phyloP scores from a whole-genome alignment of 148 eudicot species.

The Vaccinium myrtillus region DNA sequence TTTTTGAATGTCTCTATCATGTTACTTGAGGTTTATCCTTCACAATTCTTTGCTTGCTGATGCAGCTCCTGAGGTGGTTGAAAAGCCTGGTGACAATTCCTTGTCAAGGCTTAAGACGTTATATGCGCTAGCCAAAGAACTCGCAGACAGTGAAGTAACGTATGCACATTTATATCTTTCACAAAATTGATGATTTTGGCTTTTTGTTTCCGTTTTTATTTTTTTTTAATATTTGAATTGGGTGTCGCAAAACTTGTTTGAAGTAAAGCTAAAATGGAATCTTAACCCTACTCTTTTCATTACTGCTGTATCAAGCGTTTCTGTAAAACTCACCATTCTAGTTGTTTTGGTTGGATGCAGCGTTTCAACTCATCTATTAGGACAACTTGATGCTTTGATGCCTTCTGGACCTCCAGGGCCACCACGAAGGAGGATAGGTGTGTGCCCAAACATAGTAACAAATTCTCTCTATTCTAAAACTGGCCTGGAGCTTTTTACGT shows the following conservation, averaged over 20 bases:
- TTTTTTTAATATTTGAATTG: background rate
- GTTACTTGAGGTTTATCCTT: background rate
- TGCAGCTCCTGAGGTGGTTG: conserved; percentile 92
- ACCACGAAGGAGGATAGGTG: conserved; percentile 76
- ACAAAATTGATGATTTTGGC: background rate
- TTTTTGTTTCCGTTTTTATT: background rate
- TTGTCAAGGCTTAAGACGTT: conserved; percentile 58
- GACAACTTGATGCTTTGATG: conserved; percentile 62
- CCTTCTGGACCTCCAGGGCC: conserved; percentile 73
- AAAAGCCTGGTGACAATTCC: conserved; percentile 87
- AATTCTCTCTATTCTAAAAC: background rate
- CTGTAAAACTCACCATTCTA: background rate
- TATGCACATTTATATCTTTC: conserved; percentile 27
- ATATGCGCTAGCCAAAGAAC: conserved; percentile 76
- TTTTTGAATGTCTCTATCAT: background rate
- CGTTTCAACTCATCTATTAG: conserved; percentile 47
- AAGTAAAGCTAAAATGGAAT: conserved; percentile 4
- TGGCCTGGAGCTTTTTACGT: background rate
- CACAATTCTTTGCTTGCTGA: conserved; percentile 5
- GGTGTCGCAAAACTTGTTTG: background rate
- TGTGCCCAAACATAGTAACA: conserved; percentile 15
- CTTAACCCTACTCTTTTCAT: background rate
- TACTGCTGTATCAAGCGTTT: background rate
- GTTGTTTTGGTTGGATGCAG: conserved; percentile 39
- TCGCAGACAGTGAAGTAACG: conserved; percentile 79